Percentiles rank a stretch among this genome's conserved stretches.
These are phyloP conservation scores for Puccinia novopanici DNA, from an alignment of 1,284 basidiomycete genomes.

Conservation along the genomic window DNA sequence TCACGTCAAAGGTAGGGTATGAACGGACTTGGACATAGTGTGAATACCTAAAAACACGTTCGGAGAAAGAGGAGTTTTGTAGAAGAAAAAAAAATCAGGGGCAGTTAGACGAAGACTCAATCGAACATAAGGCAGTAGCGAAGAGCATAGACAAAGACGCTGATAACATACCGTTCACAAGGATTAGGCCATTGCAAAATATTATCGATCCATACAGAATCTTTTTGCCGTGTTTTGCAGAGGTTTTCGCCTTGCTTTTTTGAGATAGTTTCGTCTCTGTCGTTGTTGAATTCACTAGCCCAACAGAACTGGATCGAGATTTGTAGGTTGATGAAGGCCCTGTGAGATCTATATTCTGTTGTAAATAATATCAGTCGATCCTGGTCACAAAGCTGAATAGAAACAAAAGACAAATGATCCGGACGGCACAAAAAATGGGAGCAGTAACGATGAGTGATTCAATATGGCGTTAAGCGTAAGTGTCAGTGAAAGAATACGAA, in stretches of 20 bases:
- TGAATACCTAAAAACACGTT: conserved; percentile 20
- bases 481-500: neutral
- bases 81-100: neutral
- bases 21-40: conserved; percentile 20
- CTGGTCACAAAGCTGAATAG: conserved; percentile 24
- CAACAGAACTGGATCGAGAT: conserved; percentile 28
- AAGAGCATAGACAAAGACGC: neutral
- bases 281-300: conserved; percentile 23
- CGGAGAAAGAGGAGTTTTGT: neutral
- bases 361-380: conserved; percentile 42
- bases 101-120: neutral
- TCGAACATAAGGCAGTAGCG: neutral
- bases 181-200: conserved; percentile 37
- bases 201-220: conserved; percentile 28
- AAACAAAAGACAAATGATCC: neutral
- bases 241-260: neutral
- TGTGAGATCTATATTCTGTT: conserved; percentile 36
- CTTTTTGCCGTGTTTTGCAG: neutral
- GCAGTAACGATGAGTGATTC: neutral
- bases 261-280: neutral
- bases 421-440: neutral
- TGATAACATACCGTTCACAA: conserved; percentile 18
- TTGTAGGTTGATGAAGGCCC: conserved; percentile 27
- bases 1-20: neutral
- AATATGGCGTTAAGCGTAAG: neutral